Conservation (phyloP, 148 eudicot species). For the Silene uniflora region DNA sequence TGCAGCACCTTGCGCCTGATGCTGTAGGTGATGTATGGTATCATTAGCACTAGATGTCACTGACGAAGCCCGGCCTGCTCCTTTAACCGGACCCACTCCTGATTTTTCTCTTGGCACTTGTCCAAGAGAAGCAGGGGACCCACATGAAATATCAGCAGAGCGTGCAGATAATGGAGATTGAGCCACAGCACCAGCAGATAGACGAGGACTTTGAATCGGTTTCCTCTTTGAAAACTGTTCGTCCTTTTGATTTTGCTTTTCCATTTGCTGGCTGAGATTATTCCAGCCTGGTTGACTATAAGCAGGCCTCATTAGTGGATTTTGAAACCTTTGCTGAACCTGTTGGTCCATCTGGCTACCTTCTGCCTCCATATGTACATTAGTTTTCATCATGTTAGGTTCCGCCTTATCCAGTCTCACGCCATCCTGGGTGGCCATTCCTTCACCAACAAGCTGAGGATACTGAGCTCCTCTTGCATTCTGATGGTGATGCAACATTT, state of each 20-base stretch:
- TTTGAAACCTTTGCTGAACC: neutral
- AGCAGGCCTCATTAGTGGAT: neutral
- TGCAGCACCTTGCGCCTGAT: slow-evolving; percentile 54
- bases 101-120: slow-evolving; percentile 67
- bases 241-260: slow-evolving; percentile 66
- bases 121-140: slow-evolving; percentile 55
- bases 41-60: slow-evolving; percentile 75
- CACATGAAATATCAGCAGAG: slow-evolving; percentile 57
- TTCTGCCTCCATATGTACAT: slow-evolving; percentile 55
- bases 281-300: slow-evolving; percentile 41
- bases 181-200: slow-evolving; percentile 33
- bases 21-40: slow-evolving; percentile 61
- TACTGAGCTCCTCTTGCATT: slow-evolving; percentile 54
- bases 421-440: slow-evolving; percentile 52
- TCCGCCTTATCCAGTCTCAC: slow-evolving; percentile 56
- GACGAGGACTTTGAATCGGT: slow-evolving; percentile 74
- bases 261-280: slow-evolving; percentile 50
- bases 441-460: slow-evolving; percentile 64
- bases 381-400: slow-evolving; percentile 36
- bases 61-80: slow-evolving; percentile 56
- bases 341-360: slow-evolving; percentile 47
- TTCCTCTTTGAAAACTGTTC: slow-evolving; percentile 63
- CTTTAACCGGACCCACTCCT: slow-evolving; percentile 47
- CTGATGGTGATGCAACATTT: slow-evolving; percentile 57
- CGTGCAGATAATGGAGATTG: neutral